Evolutionary conservation across 768 basidiomycete genomes (phyloP), one percentile per base, ranked within the genome.

Genomic region (Boletus sp.): DNA sequence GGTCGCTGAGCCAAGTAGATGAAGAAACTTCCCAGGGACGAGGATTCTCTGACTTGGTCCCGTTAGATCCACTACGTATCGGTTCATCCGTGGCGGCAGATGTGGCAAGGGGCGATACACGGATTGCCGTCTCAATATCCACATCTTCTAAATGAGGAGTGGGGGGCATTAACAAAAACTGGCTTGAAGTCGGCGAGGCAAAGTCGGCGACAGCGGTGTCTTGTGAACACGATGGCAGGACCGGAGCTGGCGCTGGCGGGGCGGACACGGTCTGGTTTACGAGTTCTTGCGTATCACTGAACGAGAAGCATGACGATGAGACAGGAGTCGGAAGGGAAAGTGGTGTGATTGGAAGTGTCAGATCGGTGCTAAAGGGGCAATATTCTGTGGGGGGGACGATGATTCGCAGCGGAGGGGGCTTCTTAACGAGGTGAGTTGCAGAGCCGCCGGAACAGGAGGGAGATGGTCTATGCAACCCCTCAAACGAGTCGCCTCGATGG

Each of bases 321-420:
- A 69, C 39, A 9, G 67, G 58, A 23, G 64, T 59, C 29, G 61
- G 57, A 54, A 72, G 64, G 45, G 61, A 58, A 38, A 54, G 60
- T 10, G 69, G 64, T 8, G 66, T 64, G 17, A 64, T 60, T 40
- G 70, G 70, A 55, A 68, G 59, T 5, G 60, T 66, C n/a, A 72
- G 56, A 42, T 72, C 62, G 17, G 66, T 68, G 37, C 66, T 62
- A 51, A 68, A 70, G n/a, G 68, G 68, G 54, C 66, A 71, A 48
- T 70, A 69, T 56, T 71, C 70, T 30, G 70, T 62, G 15, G 68
- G 66, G 14, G 70, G 70, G 46, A 70, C 64, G 23, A 66, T 51
- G 62, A 70, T 70, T 61, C 68, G 68, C 59, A 70, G 46, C 7
- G 65, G 55, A 33, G 51, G 41, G 4, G 53, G 55, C 54, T 57